Conservation (phyloP, 2,329 filamentous ascomycete species). For the Byssothecium circinans region DNA sequence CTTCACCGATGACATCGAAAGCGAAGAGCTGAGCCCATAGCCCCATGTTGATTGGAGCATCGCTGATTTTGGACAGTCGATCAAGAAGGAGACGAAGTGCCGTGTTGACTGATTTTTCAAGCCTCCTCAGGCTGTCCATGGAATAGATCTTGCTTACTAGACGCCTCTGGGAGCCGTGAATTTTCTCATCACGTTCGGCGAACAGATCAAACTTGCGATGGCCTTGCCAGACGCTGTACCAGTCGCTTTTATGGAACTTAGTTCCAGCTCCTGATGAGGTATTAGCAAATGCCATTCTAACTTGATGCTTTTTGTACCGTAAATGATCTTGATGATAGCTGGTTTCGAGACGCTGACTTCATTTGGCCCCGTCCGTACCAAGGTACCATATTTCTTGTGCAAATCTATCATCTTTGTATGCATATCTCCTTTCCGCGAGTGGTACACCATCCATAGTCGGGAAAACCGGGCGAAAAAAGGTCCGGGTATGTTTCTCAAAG, state of each 20-base stretch:
- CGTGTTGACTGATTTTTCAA: too few species aligned
- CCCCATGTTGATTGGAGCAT: conserved; percentile 32
- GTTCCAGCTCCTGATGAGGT: too few species aligned
- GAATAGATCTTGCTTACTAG: too few species aligned
- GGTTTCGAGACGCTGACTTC: conserved; percentile 9
- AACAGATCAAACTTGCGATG: too few species aligned
- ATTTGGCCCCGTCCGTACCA: conserved; percentile 17
- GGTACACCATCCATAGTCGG: conserved; percentile 9
- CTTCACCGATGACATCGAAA: conserved; percentile 47
- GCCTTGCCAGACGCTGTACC: too few species aligned
- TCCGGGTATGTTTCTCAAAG: conserved; percentile 29
- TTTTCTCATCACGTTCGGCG: too few species aligned
- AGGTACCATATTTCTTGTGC: conserved; percentile 19
- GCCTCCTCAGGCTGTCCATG: too few species aligned
- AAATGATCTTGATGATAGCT: conserved; percentile 10
- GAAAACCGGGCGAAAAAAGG: conserved; percentile 26
- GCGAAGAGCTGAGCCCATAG: conserved; percentile 42
- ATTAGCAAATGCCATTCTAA: not conserved
- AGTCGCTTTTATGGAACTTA: conserved; percentile 42
- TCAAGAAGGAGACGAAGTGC: conserved; percentile 34
- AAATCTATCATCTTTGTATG: conserved; percentile 10
- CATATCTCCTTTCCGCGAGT: not conserved
- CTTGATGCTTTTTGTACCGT: conserved; percentile 4
- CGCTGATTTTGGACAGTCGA: not conserved
- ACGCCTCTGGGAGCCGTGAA: too few species aligned